Conservation (phyloP, 148 eudicot genomes). For the Fallopia convolvulus region DNA sequence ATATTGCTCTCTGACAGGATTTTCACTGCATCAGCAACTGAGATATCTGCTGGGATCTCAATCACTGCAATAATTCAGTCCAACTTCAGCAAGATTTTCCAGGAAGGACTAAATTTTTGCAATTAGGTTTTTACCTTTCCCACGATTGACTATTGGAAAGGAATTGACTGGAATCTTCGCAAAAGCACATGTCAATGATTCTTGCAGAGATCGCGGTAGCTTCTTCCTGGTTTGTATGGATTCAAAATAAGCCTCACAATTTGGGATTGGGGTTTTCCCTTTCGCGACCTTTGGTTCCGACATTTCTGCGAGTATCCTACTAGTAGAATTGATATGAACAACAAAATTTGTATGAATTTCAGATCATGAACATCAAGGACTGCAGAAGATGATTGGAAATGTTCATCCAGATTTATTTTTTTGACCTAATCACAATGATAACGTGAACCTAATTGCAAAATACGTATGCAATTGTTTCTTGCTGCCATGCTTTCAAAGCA, state of each 20-base stretch:
- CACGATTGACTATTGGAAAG: constrained; percentile 80
- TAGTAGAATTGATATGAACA: background rate
- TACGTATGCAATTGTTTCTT: background rate
- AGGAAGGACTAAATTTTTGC: background rate
- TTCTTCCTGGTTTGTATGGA: constrained; percentile 65
- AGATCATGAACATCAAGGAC: background rate
- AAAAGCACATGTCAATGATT: constrained; percentile 65
- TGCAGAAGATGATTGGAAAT: background rate
- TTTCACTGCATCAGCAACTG: constrained; percentile 62
- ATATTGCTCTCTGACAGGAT: constrained; percentile 80
- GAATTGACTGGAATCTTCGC: constrained; percentile 67
- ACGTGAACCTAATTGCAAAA: background rate
- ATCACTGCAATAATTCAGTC: constrained; percentile 41
- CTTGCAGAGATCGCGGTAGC: constrained; percentile 53
- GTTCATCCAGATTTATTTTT: background rate
- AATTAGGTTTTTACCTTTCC: constrained; percentile 53
- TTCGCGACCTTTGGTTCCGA: constrained; percentile 22
- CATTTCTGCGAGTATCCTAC: constrained; percentile 17
- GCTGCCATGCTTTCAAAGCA: background rate
- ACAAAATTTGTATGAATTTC: background rate
- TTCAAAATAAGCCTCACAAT: constrained; percentile 76
- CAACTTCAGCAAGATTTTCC: background rate
- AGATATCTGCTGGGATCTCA: constrained; percentile 62
- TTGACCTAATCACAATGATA: background rate
- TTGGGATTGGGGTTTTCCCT: constrained; percentile 21